A percentile compares a stretch with the other conserved stretches of the same genome.
These are phyloP conservation scores for Graphilbum fragrans DNA, from an alignment of 2,329 filamentous ascomycete genomes.

Conservation along the genomic window DNA sequence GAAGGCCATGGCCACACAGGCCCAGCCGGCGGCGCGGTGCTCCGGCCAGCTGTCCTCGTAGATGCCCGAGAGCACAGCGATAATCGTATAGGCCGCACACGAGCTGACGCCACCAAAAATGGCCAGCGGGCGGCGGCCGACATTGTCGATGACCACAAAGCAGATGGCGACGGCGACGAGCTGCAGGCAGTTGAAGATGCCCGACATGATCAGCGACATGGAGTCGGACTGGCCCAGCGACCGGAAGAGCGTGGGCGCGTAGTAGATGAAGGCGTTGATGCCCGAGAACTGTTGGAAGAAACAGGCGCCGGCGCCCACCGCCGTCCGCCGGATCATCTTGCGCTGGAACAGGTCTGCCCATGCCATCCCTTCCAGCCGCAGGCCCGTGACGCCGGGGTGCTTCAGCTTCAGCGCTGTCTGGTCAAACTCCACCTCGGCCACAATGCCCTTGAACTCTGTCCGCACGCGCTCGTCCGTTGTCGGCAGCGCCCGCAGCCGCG, in stretches of 20 bases:
- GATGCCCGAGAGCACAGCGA: neutral
- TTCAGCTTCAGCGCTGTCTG: too few relatives aligned
- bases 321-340: neutral
- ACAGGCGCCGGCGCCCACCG: neutral
- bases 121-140: neutral
- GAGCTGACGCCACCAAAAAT: neutral
- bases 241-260: neutral
- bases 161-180: neutral
- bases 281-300: neutral
- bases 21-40: neutral
- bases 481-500: too few relatives aligned
- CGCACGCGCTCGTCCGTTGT: neutral
- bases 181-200: neutral
- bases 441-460: neutral
- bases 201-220: neutral
- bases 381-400: too few relatives aligned
- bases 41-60: neutral
- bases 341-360: neutral
- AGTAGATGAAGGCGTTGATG: neutral
- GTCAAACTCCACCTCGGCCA: neutral
- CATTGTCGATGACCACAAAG: neutral
- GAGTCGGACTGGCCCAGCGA: neutral
- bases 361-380: too few relatives aligned
- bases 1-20: neutral
- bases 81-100: neutral